Conservation (phyloP, 108 stramenopile genomes). For the Thalassiosira profunda region DNA sequence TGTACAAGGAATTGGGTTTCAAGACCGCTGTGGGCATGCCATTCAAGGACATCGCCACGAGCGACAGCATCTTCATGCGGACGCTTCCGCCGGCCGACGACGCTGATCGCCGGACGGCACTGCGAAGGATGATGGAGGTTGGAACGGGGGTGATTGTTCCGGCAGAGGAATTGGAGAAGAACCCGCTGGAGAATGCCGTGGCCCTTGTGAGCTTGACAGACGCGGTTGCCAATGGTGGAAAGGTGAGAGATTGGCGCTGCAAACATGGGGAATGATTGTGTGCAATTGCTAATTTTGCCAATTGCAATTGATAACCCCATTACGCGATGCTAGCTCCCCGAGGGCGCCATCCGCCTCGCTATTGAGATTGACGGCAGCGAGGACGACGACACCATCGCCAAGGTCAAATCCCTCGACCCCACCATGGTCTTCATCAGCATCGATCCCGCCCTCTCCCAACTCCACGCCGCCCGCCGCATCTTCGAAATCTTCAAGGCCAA, state of each 20-base stretch:
- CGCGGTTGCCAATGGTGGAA: constrained; percentile 73
- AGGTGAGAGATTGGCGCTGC: constrained; percentile 48
- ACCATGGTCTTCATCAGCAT: constrained; percentile 74
- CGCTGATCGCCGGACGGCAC: constrained; percentile 75
- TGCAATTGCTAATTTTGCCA: background rate
- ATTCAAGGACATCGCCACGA: constrained; percentile 96
- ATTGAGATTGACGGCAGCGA: constrained; percentile 84
- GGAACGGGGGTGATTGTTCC: constrained; percentile 94
- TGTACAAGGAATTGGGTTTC: constrained; percentile 93
- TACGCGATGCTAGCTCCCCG: constrained; percentile 71
- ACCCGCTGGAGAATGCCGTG: constrained; percentile 92
- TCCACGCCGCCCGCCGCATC: constrained; percentile 93
- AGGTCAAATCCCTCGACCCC: constrained; percentile 83
- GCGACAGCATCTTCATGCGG: constrained; percentile 88
- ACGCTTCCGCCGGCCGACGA: constrained; percentile 78
- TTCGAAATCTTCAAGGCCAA: constrained; percentile 90
- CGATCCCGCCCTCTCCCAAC: constrained; percentile 67
- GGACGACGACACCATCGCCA: constrained; percentile 73
- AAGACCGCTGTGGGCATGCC: constrained; percentile 98
- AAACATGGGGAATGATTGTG: background rate
- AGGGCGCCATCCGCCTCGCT: constrained; percentile 89
- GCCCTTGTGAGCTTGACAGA: constrained; percentile 88
- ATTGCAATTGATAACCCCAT: background rate
- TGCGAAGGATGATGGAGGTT: constrained; percentile 92
- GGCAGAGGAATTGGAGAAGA: constrained; percentile 85